A percentile compares a stretch with the other conserved stretches of the same genome.
Evolutionary conservation across 208 protist species (phyloP).

Genomic region (Leishmania mexicana): DNA sequence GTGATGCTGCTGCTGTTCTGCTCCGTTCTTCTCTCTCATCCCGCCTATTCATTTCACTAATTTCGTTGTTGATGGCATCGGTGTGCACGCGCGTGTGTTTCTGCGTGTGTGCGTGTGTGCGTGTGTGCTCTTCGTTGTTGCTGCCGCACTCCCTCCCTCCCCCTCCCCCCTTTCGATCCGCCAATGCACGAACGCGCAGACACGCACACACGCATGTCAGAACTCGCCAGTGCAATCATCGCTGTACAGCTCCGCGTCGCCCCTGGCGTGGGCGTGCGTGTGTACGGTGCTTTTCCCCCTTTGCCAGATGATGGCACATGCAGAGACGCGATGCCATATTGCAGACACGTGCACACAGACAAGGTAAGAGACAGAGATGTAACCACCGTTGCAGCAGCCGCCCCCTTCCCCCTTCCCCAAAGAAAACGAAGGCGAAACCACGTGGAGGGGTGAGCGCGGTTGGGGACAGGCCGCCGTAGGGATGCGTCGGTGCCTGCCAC

Average conservation of each 20-base stretch:
- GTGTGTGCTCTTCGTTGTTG: no score
- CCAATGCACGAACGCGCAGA: neutral
- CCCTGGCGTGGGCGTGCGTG: neutral
- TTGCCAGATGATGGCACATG: neutral
- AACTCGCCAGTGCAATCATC: neutral
- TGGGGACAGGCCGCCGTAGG: neutral
- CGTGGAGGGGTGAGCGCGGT: neutral
- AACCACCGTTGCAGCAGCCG: neutral
- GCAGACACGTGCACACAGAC: neutral
- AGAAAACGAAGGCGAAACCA: neutral
- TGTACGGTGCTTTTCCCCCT: neutral
- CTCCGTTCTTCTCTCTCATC: slow-evolving; percentile 24
- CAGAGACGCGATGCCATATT: neutral
- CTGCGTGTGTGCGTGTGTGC: neutral
- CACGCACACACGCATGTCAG: neutral
- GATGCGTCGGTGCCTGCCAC: no score
- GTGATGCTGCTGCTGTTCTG: neutral
- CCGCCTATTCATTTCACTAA: neutral
- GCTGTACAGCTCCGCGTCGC: neutral
- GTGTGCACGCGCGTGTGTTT: neutral
- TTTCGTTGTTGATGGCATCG: neutral
- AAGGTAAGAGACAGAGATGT: neutral
- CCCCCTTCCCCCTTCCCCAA: neutral
- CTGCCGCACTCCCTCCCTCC: no score
- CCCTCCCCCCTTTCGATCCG: neutral